phyloP scores from a whole-genome alignment of 2,329 filamentous ascomycete species.

The Pestalotiopsis fici region DNA sequence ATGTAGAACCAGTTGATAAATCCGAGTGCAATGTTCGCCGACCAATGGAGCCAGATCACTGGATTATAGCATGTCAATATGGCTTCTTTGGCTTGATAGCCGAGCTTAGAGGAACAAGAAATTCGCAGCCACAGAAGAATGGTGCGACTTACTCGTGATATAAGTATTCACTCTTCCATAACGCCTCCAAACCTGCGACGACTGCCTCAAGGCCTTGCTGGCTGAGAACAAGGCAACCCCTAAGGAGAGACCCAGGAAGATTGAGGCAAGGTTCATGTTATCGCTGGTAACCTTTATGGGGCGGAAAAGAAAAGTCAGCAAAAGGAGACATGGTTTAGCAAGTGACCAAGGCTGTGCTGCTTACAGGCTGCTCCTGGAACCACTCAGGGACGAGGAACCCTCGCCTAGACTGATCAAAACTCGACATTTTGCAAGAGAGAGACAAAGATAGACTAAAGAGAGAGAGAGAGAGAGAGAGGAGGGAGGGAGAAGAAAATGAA shows the following conservation, averaged over 20 bases:
- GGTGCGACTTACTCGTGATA: constrained; percentile 17
- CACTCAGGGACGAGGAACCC: constrained; percentile 10
- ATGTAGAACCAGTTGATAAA: constrained; percentile 30
- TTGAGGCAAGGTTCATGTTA: constrained; percentile 27
- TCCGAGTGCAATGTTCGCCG: constrained; percentile 24
- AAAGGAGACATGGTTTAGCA: background rate
- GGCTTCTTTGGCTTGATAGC: background rate
- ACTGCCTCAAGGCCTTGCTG: constrained; percentile 30
- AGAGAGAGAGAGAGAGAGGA: too few relatives aligned
- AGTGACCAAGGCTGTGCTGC: background rate
- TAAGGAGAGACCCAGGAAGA: constrained; percentile 28
- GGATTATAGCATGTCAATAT: background rate
- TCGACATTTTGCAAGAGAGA: background rate
- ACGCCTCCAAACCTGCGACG: constrained; percentile 18
- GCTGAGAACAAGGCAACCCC: constrained; percentile 28
- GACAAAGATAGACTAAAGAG: background rate
- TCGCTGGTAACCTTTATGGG: background rate
- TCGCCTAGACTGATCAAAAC: background rate
- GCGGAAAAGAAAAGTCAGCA: too few relatives aligned
- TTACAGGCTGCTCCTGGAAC: constrained; percentile 8
- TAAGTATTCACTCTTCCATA: constrained; percentile 27
- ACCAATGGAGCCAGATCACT: constrained; percentile 33
- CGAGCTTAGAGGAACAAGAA: background rate
- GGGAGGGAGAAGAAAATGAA: background rate
- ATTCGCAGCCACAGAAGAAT: background rate